A percentile compares a stretch with the other conserved stretches of the same genome.
phyloP scores from a whole-genome alignment of 1,139 yeast genomes.

The Pichia sp. region DNA sequence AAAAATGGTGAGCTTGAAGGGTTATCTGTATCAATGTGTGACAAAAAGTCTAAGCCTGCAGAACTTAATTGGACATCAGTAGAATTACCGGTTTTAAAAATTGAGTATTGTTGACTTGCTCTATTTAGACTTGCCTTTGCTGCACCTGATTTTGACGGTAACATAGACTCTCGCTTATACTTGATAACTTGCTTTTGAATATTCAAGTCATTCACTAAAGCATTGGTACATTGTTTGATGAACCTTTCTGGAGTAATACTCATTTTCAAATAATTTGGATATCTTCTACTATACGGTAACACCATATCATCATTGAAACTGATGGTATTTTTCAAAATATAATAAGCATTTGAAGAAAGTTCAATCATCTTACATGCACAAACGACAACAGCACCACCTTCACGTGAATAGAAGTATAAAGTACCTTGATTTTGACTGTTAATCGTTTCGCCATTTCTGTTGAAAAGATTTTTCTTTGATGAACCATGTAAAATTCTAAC shows the following conservation, averaged over 20 bases:
- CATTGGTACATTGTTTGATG: conserved; percentile 55
- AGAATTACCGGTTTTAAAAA: conserved; percentile 53
- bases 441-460: conserved; percentile 10
- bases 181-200: conserved; percentile 25
- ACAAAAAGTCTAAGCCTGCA: conserved; percentile 51
- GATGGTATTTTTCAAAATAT: conserved; percentile 28
- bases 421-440: conserved; percentile 10
- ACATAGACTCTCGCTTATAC: conserved; percentile 13
- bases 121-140: neutral
- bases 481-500: conserved; percentile 51
- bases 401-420: conserved; percentile 51
- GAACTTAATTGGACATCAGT: conserved; percentile 49
- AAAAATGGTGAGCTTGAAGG: conserved; percentile 25
- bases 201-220: conserved; percentile 45
- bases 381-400: conserved; percentile 60
- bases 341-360: conserved; percentile 43
- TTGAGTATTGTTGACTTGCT: conserved; percentile 45
- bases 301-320: conserved; percentile 68
- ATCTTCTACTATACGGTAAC: conserved; percentile 56
- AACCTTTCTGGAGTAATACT: conserved; percentile 59
- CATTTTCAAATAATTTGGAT: conserved; percentile 63
- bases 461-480: conserved; percentile 20
- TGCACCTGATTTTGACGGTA: neutral
- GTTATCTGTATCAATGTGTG: conserved; percentile 24
- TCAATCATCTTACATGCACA: conserved; percentile 61